Evolutionary conservation across 177 flowering plant species (phyloP).

Genomic region (Vitis hybrid): DNA sequence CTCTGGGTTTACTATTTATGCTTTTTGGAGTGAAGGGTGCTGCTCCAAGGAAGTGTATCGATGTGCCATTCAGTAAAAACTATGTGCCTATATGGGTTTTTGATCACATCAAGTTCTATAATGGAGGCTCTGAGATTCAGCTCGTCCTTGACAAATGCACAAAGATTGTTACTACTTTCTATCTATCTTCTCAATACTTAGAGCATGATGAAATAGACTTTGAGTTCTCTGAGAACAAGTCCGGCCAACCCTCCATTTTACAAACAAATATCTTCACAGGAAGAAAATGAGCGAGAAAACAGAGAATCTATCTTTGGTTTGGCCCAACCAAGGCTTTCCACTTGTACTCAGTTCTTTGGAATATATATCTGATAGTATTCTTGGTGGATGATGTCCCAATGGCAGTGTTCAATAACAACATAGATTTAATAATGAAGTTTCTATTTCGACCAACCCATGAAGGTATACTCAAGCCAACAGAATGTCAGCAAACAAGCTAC

Average conservation of each 20-base stretch:
- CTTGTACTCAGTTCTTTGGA: too few relatives aligned
- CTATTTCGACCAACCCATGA: too few relatives aligned
- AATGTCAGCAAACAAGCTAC: too few relatives aligned
- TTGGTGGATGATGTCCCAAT: too few relatives aligned
- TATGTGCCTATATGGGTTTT: slow-evolving; percentile 70
- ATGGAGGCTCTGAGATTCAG: slow-evolving; percentile 60
- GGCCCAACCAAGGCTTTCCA: slow-evolving; percentile 49
- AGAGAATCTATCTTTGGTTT: slow-evolving; percentile 57
- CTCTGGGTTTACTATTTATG: background rate
- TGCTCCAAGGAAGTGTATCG: slow-evolving; percentile 26
- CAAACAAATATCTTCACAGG: slow-evolving; percentile 71
- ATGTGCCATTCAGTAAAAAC: slow-evolving; percentile 54
- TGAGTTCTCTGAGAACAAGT: slow-evolving; percentile 64
- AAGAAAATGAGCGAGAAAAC: slow-evolving; percentile 52
- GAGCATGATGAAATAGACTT: slow-evolving; percentile 37
- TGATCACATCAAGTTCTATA: slow-evolving; percentile 64
- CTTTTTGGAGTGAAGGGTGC: slow-evolving; percentile 1
- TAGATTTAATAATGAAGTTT: too few relatives aligned
- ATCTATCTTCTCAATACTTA: slow-evolving; percentile 38
- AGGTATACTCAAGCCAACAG: slow-evolving; percentile 25
- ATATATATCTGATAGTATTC: too few relatives aligned
- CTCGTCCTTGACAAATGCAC: slow-evolving; percentile 53
- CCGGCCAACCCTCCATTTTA: slow-evolving; percentile 55
- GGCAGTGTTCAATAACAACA: too few relatives aligned
- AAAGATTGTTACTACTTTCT: slow-evolving; percentile 18